These are phyloP conservation scores for Pseudogymnoascus sp. DNA, from an alignment of 2,329 filamentous ascomycete species.

Conservation along the genomic window DNA sequence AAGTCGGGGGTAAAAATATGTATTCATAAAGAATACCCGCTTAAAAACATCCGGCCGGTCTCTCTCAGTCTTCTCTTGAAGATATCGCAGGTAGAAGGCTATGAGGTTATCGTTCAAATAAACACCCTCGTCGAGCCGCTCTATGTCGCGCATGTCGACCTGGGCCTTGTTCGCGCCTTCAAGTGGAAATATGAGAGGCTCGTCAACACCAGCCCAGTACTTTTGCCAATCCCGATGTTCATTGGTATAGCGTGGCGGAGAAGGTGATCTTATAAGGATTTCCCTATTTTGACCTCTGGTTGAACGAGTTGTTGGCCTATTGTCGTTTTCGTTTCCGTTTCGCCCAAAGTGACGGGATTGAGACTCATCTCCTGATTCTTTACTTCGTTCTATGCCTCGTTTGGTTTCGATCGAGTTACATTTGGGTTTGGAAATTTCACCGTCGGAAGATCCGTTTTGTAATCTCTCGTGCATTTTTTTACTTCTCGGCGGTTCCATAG, in stretches of 20 bases:
- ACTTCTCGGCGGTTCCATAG: neutral
- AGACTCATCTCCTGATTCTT: neutral
- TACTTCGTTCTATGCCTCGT: neutral
- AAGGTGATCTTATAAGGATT: neutral
- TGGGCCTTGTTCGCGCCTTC: conserved; percentile 52
- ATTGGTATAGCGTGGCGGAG: conserved; percentile 38
- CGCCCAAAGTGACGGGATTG: neutral
- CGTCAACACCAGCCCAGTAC: conserved; percentile 41
- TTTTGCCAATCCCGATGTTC: conserved; percentile 42
- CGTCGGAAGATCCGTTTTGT: neutral
- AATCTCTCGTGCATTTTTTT: neutral
- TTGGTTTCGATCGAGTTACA: neutral
- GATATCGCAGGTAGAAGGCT: conserved; percentile 72
- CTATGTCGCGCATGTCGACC: conserved; percentile 64
- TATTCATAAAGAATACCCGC: conserved; percentile 82
- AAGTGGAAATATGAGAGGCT: conserved; percentile 50
- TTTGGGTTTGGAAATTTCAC: neutral
- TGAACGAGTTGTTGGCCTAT: conserved; percentile 3
- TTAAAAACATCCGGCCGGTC: conserved; percentile 47
- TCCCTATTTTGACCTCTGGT: neutral
- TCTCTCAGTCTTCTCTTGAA: conserved; percentile 52
- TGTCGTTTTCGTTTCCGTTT: neutral
- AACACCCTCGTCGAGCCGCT: conserved; percentile 70
- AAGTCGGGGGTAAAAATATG: conserved; percentile 79
- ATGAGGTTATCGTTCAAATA: conserved; percentile 92